Base-by-base conservation (phyloP, 495 filamentous ascomycete genomes). In the Penicillium verhagenii region DNA sequence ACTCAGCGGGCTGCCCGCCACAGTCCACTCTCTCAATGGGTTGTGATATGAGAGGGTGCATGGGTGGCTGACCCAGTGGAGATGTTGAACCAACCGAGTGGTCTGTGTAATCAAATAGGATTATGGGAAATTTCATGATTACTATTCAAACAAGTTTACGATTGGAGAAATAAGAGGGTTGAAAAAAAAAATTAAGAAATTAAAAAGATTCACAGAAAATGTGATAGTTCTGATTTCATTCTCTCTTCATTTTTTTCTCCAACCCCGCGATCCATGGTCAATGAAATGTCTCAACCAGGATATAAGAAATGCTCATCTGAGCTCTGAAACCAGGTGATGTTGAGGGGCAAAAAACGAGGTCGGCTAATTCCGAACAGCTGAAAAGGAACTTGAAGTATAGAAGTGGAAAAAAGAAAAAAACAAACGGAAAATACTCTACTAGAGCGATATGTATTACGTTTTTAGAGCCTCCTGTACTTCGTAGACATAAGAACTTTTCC, bases 1-100 rank as follows among this genome's bases (percentile, higher is more conserved):
- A 67, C 58, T 65, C 56, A 63, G 58, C 56, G 43, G 11, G 35
- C 58, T 65, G 61, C 54, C 61, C 64, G 64, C 61, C 54, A 59
- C 56, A 47, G 31, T 55, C 33, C 47, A 38, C 33, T 38, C 33
- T 38, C 16, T 25, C 28, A 37, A 50, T 50, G 47, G 31, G 20
- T n/a, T 46, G 40, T 52, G 50, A 53, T 52, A 24, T 54, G 52
- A 49, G 50, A 54, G 14, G 14, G n/a, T 59, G 50, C 57, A 66
- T 40, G 19, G 10, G 29, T 50, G 33, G 47, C 45, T 18, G 31
- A 25, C 33, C 47, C 47, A 50, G 29, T 48, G 46, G 29, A 35
- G 29, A 48, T 35, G 14, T n/a, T 33, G 29, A 4, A 48, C 28
- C 28, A 47, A 14, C 21, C 16, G 44, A 47, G 46, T 20, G 25